A percentile compares a stretch with the other conserved stretches of the same genome.
Evolutionary conservation across 2,329 filamentous ascomycete genomes (phyloP).

Genomic region (Tolypocladium nubicola): DNA sequence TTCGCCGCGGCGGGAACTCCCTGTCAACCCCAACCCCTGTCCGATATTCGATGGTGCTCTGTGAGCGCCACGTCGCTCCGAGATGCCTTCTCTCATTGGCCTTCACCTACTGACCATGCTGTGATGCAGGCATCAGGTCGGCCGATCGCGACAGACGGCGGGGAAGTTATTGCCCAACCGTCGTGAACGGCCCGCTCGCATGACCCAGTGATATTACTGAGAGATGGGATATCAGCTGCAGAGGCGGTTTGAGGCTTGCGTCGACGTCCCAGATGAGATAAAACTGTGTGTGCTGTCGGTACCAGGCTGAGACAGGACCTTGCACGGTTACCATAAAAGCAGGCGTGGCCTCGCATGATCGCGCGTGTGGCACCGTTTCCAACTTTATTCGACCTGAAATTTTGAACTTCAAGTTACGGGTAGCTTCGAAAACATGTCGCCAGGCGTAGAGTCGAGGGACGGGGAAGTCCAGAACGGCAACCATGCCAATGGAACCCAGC

Average conservation of each 20-base stretch:
- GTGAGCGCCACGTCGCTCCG: neutral
- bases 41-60: neutral
- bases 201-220: neutral
- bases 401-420: neutral
- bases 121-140: neutral
- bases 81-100: neutral
- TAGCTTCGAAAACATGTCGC: neutral
- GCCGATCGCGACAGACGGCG: neutral
- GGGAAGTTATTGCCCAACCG: neutral
- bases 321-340: neutral
- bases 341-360: neutral
- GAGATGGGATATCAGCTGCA: slow-evolving; percentile 1
- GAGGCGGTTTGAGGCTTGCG: neutral
- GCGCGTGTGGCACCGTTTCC: neutral
- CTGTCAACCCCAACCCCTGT: neutral
- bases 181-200: neutral
- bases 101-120: neutral
- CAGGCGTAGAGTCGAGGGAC: neutral
- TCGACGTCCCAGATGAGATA: neutral
- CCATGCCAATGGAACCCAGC: slow-evolving; percentile 7
- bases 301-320: neutral
- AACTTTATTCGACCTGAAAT: neutral
- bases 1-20: neutral
- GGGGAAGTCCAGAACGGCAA: slow-evolving; percentile 11
- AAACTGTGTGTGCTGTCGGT: neutral